Conservation (phyloP, 768 basidiomycete genomes). For the Clitopilus hobsonii region DNA sequence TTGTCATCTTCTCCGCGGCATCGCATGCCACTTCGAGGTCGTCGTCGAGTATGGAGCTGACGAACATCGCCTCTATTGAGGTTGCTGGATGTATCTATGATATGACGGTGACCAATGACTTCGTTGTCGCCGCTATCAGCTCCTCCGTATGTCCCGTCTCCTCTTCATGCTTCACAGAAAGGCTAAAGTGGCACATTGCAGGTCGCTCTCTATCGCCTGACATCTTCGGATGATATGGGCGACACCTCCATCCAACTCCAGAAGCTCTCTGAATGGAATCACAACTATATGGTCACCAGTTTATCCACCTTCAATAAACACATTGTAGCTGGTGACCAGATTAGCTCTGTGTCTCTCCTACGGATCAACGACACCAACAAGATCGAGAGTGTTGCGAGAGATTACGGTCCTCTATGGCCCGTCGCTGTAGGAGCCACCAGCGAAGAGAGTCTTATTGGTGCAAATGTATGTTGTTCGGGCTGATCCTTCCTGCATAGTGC, state of each 20-base stretch:
- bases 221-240: constrained; percentile 24
- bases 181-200: constrained; percentile 12
- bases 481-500: not conserved
- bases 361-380: constrained; percentile 34
- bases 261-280: constrained; percentile 61
- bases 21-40: constrained; percentile 18
- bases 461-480: constrained; percentile 53
- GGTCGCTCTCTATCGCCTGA: constrained; percentile 45
- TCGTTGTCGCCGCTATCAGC: constrained; percentile 69
- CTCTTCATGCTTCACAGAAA: constrained; percentile 1
- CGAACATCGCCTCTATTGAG: constrained; percentile 35
- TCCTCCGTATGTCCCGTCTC: constrained; percentile 59
- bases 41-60: constrained; percentile 25
- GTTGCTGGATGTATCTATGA: constrained; percentile 71
- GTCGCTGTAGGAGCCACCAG: constrained; percentile 56
- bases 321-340: constrained; percentile 73
- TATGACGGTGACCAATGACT: constrained; percentile 41
- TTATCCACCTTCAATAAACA: constrained; percentile 50
- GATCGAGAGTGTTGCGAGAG: constrained; percentile 57
- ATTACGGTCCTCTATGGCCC: constrained; percentile 76
- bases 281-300: constrained; percentile 75
- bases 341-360: constrained; percentile 74
- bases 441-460: constrained; percentile 56
- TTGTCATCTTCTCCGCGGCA: constrained; percentile 50
- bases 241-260: constrained; percentile 31